Percentiles rank a stretch among this genome's conserved stretches.
Conservation (phyloP, 495 filamentous ascomycete species). For the Podospora appendiculata region DNA sequence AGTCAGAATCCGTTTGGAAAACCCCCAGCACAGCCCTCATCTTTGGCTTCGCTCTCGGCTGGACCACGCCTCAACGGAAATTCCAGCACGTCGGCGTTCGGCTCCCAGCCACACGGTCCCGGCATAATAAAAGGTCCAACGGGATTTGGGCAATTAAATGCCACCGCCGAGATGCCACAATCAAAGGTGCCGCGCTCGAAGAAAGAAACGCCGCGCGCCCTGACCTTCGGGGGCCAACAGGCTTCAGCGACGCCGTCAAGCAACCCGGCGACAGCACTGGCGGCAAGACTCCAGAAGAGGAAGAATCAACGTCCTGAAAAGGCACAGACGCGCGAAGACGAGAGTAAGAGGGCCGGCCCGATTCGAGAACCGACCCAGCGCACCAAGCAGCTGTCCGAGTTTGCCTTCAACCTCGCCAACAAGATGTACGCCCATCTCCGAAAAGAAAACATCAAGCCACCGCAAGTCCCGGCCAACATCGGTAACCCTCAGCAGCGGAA, state of each 20-base stretch:
- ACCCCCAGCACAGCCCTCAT: not conserved
- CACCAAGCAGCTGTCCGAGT: conserved; percentile 20
- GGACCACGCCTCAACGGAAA: not conserved
- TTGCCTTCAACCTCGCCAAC: conserved; percentile 30
- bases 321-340: not conserved
- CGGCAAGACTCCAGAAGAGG: conserved; percentile 6
- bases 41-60: not conserved
- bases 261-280: too few relatives aligned
- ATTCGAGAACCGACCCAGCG: conserved; percentile 12
- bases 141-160: too few relatives aligned
- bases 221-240: too few relatives aligned
- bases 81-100: too few relatives aligned
- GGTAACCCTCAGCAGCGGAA: conserved; percentile 33
- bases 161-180: too few relatives aligned
- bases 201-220: too few relatives aligned
- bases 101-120: too few relatives aligned
- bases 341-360: not conserved
- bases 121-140: too few relatives aligned
- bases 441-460: conserved; percentile 36
- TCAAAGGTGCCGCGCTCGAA: too few relatives aligned
- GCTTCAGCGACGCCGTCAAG: too few relatives aligned
- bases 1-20: conserved; percentile 1
- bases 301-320: conserved; percentile 1
- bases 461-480: conserved; percentile 32
- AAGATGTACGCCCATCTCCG: conserved; percentile 32